Evolutionary conservation across 495 filamentous ascomycete genomes (phyloP), one percentile per base, ranked within the genome.

Genomic region (Astrothelium macrocarpum): DNA sequence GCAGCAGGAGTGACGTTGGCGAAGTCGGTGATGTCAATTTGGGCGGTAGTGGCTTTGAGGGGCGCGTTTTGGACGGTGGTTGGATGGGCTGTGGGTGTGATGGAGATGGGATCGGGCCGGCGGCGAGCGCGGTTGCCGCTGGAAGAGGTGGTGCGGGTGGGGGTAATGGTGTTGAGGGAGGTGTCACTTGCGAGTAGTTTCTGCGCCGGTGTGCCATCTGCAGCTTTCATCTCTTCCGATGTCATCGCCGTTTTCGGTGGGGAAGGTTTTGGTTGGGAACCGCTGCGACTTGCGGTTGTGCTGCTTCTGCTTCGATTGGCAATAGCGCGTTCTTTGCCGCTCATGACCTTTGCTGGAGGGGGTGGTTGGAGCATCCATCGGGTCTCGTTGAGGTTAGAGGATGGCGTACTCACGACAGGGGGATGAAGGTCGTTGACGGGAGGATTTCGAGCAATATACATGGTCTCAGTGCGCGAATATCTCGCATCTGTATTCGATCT

Each of bases 351-450:
- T 20, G 91, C 89, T 59, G 82, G 82, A 42, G 91, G 91, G 2
- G 90, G 90, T 1, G 91, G 91, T 73, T 93, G 89, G 34, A 95
- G 77, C 90, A 96, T 94, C 91, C 91, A 96, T 20, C 53, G 60
- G 28, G 83, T 84, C 49, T 56, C 49, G 29, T 56, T 56, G 59
- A 79, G 81, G 70, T 85, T 82, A 20, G 79, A 74, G 7, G 89
- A 87, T 49, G 78, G 83, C 65, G 84, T 85, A 71, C 89, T 88
- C 59, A 95, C 90, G 60, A 93, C 87, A 11, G 91, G 90, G 11
- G 91, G 90, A 69, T 95, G 90, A 34, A 89, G 80, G 66, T 95
- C 90, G 72, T 94, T 94, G 65, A 95, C 85, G 11, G 89, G 86
- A 14, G 90, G 90, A 63, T 88, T 88, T 29, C 80, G 78, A n/a